Conservation (phyloP, 352 stramenopile genomes). For the Phytophthora sansomeana region DNA sequence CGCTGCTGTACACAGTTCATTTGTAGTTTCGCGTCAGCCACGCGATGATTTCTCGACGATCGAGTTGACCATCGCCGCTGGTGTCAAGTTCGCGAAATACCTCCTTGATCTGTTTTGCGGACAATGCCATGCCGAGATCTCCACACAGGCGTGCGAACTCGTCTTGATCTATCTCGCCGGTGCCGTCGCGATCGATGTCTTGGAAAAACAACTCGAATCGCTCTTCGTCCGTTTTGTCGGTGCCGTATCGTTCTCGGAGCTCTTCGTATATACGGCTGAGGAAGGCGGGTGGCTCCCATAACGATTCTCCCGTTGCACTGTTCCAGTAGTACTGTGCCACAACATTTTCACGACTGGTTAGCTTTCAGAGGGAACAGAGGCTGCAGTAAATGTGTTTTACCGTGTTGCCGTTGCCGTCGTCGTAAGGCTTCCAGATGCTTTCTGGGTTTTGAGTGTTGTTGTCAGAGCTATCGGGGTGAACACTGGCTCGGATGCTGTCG, state of each 20-base stretch:
- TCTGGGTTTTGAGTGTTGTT: slow-evolving; percentile 11
- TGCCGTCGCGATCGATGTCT: slow-evolving; percentile 68
- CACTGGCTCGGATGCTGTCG: background rate
- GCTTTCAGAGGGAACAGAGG: background rate
- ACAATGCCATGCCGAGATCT: slow-evolving; percentile 74
- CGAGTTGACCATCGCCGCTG: slow-evolving; percentile 67
- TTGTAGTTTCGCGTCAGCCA: slow-evolving; percentile 64
- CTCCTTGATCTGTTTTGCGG: slow-evolving; percentile 56
- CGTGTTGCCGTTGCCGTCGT: slow-evolving; percentile 71
- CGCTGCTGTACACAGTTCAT: slow-evolving; percentile 5
- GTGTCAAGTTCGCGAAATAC: slow-evolving; percentile 72
- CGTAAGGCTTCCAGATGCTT: slow-evolving; percentile 62
- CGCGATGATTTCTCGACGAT: slow-evolving; percentile 61
- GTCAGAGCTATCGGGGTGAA: slow-evolving; percentile 11
- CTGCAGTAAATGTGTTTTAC: slow-evolving; percentile 26
- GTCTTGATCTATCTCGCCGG: slow-evolving; percentile 66
- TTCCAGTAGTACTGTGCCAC: slow-evolving; percentile 76
- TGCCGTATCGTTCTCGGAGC: slow-evolving; percentile 56
- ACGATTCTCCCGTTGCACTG: slow-evolving; percentile 63
- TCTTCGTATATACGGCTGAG: slow-evolving; percentile 66
- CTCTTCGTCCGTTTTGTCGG: slow-evolving; percentile 59
- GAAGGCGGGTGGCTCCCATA: slow-evolving; percentile 66
- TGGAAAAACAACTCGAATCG: slow-evolving; percentile 73
- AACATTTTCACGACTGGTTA: slow-evolving; percentile 10
- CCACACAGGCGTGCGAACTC: slow-evolving; percentile 73